phyloP scores from a whole-genome alignment of 768 basidiomycete genomes.

The Rhodotorula kratochvilovae region DNA sequence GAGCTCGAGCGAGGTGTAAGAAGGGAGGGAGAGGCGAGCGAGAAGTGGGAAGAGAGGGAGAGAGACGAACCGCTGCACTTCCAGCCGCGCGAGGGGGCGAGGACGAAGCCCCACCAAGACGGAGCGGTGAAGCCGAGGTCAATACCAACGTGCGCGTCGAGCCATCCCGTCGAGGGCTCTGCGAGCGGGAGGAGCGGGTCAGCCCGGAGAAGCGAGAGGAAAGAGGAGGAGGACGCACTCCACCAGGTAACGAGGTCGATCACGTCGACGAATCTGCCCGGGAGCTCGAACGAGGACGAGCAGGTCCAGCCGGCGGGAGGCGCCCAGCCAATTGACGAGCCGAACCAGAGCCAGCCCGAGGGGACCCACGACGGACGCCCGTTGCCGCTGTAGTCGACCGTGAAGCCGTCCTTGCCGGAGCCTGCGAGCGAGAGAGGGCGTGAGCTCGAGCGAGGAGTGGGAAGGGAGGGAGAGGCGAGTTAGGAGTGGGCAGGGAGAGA shows the following conservation, averaged over 20 bases:
- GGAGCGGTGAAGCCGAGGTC: neutral
- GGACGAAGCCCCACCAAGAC: conserved; percentile 1
- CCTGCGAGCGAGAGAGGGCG: neutral
- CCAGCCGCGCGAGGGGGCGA: neutral
- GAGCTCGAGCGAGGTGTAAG: too few relatives aligned
- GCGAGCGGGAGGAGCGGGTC: neutral
- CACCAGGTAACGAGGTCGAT: neutral
- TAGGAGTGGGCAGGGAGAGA: too few relatives aligned
- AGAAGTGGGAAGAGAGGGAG: too few relatives aligned
- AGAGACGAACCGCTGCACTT: neutral
- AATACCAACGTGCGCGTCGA: neutral
- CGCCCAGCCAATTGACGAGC: conserved; percentile 6
- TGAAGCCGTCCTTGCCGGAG: conserved; percentile 15
- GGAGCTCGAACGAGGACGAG: neutral
- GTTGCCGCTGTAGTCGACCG: neutral
- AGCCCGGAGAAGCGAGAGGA: too few relatives aligned
- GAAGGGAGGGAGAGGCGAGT: neutral
- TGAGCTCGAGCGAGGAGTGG: too few relatives aligned
- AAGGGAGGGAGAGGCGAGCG: neutral
- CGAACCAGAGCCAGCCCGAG: conserved; percentile 4
- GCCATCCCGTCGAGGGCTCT: conserved; percentile 12
- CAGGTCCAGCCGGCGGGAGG: neutral
- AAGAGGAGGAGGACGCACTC: neutral
- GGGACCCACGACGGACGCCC: neutral
- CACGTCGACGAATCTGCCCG: neutral